phyloP scores from a whole-genome alignment of 2,329 filamentous ascomycete genomes.

The Talaromyces albobiverticillius region DNA sequence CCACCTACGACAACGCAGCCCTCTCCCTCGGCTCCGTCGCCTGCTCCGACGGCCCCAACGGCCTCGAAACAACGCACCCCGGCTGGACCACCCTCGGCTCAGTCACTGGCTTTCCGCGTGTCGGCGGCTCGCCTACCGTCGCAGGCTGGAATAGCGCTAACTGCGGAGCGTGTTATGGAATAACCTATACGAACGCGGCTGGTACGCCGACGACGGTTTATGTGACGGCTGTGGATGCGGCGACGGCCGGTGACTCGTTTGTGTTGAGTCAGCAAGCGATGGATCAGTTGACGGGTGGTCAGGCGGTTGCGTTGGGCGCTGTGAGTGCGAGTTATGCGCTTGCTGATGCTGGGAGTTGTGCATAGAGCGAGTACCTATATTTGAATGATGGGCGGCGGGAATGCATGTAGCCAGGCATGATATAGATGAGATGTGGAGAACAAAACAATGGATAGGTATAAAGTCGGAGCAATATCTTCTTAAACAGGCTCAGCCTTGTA shows the following conservation, averaged over 20 bases:
- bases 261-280: slow-evolving; percentile 50
- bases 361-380: too few species aligned
- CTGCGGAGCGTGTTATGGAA: slow-evolving; percentile 53
- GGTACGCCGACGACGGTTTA: slow-evolving; percentile 48
- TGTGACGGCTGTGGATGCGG: slow-evolving; percentile 49
- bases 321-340: slow-evolving; percentile 32
- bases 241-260: slow-evolving; percentile 45
- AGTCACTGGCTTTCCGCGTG: slow-evolving; percentile 47
- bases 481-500: neutral
- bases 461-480: neutral
- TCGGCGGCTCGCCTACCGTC: slow-evolving; percentile 50
- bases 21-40: slow-evolving; percentile 55
- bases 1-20: slow-evolving; percentile 62
- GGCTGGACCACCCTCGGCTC: slow-evolving; percentile 41
- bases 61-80: slow-evolving; percentile 28
- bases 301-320: slow-evolving; percentile 44
- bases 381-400: too few species aligned
- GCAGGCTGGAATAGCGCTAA: slow-evolving; percentile 45
- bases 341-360: slow-evolving; percentile 18
- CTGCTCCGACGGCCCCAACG: slow-evolving; percentile 37
- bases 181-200: slow-evolving; percentile 47
- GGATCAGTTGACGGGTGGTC: slow-evolving; percentile 47
- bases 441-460: neutral
- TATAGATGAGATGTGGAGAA: too few species aligned
- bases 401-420: too few species aligned